Base-by-base conservation (phyloP, 2,329 filamentous ascomycete genomes). In the Aphanoascus verrucosus region DNA sequence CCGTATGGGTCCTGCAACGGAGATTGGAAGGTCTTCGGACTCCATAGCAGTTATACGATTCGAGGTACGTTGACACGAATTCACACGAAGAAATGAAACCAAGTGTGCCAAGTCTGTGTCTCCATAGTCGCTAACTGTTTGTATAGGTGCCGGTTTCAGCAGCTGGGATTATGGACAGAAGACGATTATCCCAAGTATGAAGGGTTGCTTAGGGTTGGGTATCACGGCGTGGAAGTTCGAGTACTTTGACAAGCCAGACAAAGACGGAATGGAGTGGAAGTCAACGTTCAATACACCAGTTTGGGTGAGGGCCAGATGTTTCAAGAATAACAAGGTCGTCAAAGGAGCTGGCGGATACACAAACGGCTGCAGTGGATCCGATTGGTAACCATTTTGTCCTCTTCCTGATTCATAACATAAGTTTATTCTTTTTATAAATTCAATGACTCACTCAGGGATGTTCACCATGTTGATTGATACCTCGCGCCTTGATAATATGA, bases 131-230 rank as follows among this genome's bases (percentile, higher is more conserved):
- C 23, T 28, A 28, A 28, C 23, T 28, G 23, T 28, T 28, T 28
- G 7, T 28, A 34, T 37, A 49, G 62, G 60, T 40, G 58, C 55
- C 14, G 61, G 63, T n/a, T 65, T 56, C 49, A 56, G 60, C n/a
- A 62, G 56, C 28, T 61, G 54, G 23, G 63, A 63, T 50, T 58
- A 53, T 12, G 62, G 62, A 1, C 56, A 64, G 49, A 56, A 63
- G 47, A 59, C 62, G 15, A 40, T 63, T 20, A 44, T 59, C 32
- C 55, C 50, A 37, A 42, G 46, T 35, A 53, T 58, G 17, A 56
- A 58, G 19, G 49, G 52, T n/a, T 63, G 62, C 49, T 49, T 58
- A 37, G 62, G 61, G 8, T 40, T 46, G 11, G 59, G 57, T 41
- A 49, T 51, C 35, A 62, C 63, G 12, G 53, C 41, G 19, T 64